Conservation (phyloP, 192 early-diverging fungal species). For the Powellomyces hirtus region DNA sequence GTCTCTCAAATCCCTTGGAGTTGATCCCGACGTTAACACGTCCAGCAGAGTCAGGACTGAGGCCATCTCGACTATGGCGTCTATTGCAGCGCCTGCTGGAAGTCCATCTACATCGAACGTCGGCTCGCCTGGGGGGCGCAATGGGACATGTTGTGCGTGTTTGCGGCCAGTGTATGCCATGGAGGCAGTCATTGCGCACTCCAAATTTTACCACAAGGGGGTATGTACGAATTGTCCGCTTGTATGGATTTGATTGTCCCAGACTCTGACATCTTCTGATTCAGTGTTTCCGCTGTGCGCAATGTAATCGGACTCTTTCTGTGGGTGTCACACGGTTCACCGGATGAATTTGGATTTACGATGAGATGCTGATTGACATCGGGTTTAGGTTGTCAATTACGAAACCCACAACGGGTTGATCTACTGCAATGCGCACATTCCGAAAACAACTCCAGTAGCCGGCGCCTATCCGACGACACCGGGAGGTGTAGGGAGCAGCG, state of each 20-base stretch:
- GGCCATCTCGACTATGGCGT: not conserved
- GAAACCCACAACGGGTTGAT: constrained; percentile 14
- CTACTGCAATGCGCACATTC: constrained; percentile 20
- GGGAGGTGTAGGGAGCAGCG: not conserved
- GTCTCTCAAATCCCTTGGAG: no score
- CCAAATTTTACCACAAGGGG: constrained; percentile 23
- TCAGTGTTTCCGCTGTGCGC: constrained; percentile 19
- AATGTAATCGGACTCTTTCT: constrained; percentile 24
- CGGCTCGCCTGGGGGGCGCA: not conserved
- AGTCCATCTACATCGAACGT: not conserved
- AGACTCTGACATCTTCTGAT: no score
- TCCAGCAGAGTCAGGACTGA: no score
- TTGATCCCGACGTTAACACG: no score
- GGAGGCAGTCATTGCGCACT: constrained; percentile 18
- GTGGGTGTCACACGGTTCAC: not conserved
- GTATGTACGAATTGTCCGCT: not conserved
- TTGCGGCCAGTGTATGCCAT: constrained; percentile 23
- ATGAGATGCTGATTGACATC: no score
- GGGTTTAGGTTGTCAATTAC: constrained; percentile 16
- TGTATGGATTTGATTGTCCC: not conserved
- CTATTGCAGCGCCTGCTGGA: not conserved
- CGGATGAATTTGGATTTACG: no score
- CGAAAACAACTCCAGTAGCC: not conserved
- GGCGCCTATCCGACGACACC: not conserved
- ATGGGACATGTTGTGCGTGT: constrained; percentile 14